Percentiles rank a stretch among this genome's conserved stretches.
Evolutionary conservation across 2,329 filamentous ascomycete genomes (phyloP).

Genomic region (Trichoderma brevicompactum): DNA sequence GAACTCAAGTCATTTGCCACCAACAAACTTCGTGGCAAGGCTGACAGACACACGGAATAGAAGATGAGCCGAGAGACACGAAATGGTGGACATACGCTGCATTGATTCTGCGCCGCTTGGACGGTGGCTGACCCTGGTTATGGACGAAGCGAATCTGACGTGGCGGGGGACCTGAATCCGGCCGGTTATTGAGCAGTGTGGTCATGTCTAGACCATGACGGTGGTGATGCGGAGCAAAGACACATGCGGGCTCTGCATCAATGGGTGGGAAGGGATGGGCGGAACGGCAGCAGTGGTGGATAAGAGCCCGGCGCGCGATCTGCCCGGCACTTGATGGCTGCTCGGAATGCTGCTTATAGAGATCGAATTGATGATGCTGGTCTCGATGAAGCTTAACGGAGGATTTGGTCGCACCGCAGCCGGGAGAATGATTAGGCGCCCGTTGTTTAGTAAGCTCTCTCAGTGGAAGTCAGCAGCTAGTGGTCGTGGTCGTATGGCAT

Average conservation of each 20-base stretch:
- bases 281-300: background rate
- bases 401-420: conserved; percentile 5
- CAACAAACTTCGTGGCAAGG: background rate
- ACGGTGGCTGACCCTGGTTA: conserved; percentile 78
- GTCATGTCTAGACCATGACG: conserved; percentile 53
- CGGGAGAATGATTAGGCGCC: background rate
- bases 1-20: background rate
- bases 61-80: background rate
- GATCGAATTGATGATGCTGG: background rate
- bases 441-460: background rate
- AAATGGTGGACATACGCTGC: conserved; percentile 65
- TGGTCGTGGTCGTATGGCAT: background rate
- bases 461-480: background rate
- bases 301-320: background rate
- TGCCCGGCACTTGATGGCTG: background rate
- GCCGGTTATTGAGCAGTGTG: conserved; percentile 50
- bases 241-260: conserved; percentile 19
- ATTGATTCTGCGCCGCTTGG: conserved; percentile 77
- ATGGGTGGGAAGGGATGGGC: background rate
- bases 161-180: conserved; percentile 47
- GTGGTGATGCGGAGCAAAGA: conserved; percentile 30
- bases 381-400: background rate
- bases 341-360: background rate
- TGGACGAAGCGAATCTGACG: conserved; percentile 79
- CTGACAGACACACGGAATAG: background rate